A percentile compares a stretch with the other conserved stretches of the same genome.
Conservation (phyloP, 2,329 filamentous ascomycete genomes). For the Macrophomina pseudophaseolina region DNA sequence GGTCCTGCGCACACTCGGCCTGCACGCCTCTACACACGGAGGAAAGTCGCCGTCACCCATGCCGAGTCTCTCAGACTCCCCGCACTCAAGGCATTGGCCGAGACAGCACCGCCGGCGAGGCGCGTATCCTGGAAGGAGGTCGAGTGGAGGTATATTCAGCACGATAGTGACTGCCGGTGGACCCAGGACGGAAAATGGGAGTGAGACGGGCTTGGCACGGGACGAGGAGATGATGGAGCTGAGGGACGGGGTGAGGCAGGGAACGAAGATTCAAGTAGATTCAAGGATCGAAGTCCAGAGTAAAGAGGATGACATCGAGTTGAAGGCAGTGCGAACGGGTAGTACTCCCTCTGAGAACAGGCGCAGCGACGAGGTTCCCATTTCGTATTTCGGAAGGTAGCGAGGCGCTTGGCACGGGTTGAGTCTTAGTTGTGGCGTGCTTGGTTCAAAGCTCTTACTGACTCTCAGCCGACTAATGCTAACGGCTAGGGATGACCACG, state of each 20-base stretch:
- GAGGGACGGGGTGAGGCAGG: not conserved
- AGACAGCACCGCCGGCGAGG: not conserved
- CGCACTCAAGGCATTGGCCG: not conserved
- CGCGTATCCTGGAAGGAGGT: not conserved
- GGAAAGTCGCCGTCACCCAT: not conserved
- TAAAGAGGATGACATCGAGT: not conserved
- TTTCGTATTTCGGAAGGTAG: not conserved
- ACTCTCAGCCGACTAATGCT: not conserved
- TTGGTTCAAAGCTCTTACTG: not conserved
- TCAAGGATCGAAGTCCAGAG: not conserved
- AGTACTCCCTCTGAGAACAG: not conserved
- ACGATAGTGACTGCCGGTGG: not conserved
- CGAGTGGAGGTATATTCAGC: not conserved
- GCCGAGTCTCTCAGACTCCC: not conserved
- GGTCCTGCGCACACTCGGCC: not conserved
- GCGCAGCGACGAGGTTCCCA: not conserved
- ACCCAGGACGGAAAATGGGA: not conserved
- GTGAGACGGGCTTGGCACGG: not conserved
- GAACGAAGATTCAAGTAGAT: not conserved
- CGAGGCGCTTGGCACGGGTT: not conserved
- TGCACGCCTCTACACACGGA: not conserved
- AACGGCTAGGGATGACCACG: not conserved
- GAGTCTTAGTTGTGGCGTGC: not conserved
- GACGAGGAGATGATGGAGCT: constrained; percentile 6
- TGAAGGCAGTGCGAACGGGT: not conserved